These are phyloP conservation scores for Pseudevernia furfuracea DNA, from an alignment of 495 filamentous ascomycete species.

Conservation along the genomic window DNA sequence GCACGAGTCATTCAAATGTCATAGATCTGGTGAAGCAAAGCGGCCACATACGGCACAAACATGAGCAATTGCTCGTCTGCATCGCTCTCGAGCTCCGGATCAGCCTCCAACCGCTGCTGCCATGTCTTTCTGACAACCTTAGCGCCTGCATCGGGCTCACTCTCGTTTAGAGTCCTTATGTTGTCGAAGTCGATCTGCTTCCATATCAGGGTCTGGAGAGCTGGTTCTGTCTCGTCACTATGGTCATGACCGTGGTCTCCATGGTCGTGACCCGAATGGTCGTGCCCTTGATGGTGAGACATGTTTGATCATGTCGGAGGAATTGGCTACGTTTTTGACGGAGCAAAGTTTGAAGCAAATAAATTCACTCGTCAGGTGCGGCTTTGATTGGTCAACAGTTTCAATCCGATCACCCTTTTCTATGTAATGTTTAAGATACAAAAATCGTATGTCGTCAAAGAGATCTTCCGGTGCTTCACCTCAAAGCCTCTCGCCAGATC, in stretches of 20 bases:
- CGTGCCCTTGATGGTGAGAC: conserved; percentile 34
- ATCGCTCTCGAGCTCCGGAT: conserved; percentile 74
- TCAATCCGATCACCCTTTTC: background rate
- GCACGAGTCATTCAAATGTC: background rate
- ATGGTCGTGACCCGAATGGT: conserved; percentile 31
- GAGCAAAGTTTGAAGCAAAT: background rate
- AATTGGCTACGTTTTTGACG: background rate
- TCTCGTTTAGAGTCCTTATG: conserved; percentile 81
- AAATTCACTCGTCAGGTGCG: background rate
- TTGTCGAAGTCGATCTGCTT: conserved; percentile 83
- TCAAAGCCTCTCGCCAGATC: background rate
- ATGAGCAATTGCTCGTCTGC: conserved; percentile 91
- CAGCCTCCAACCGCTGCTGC: conserved; percentile 61
- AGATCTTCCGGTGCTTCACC: background rate
- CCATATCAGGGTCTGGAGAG: conserved; percentile 80
- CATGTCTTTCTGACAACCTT: conserved; percentile 85
- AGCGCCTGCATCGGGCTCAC: conserved; percentile 54
- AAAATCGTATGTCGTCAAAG: background rate
- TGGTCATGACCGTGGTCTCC: conserved; percentile 46
- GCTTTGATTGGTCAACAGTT: background rate
- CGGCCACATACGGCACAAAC: conserved; percentile 70
- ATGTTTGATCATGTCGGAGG: conserved; percentile 20
- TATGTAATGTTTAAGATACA: background rate
- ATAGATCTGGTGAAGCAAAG: background rate
- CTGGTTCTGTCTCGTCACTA: conserved; percentile 83